Percentiles rank a stretch among this genome's conserved stretches.
These are phyloP conservation scores for Turritis glabra DNA, from an alignment of 345 rosid species.

Conservation along the genomic window DNA sequence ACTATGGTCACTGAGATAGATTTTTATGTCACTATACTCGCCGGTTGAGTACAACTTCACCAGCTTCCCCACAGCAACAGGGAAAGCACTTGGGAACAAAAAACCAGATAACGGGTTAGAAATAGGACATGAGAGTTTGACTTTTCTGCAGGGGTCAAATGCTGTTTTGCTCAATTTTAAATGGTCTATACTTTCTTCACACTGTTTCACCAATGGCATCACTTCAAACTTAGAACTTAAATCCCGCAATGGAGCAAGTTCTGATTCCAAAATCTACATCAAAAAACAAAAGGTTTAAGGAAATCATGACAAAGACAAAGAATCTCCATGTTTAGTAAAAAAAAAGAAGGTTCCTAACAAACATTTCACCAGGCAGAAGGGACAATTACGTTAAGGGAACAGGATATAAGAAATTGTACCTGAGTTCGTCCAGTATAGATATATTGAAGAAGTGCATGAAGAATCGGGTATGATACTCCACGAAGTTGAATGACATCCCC, in stretches of 20 bases:
- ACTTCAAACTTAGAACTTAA: constrained; percentile 70
- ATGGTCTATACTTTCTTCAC: constrained; percentile 63
- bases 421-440: constrained; percentile 72
- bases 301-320: constrained; percentile 11
- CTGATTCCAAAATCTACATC: constrained; percentile 68
- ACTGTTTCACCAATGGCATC: constrained; percentile 69
- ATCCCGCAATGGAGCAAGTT: constrained; percentile 59
- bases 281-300: constrained; percentile 13
- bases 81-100: constrained; percentile 67
- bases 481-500: constrained; percentile 53
- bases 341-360: constrained; percentile 2
- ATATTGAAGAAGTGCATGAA: constrained; percentile 79
- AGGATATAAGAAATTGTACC: constrained; percentile 45
- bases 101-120: constrained; percentile 47
- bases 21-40: constrained; percentile 60
- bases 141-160: constrained; percentile 53
- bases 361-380: neutral
- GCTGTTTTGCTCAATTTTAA: constrained; percentile 55
- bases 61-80: constrained; percentile 64
- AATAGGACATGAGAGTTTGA: constrained; percentile 64
- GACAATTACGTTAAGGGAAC: neutral
- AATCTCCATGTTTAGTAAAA: neutral
- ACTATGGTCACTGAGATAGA: constrained; percentile 66
- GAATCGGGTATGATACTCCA: constrained; percentile 55
- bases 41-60: constrained; percentile 48